Percentiles rank a stretch among this genome's conserved stretches.
phyloP scores from a whole-genome alignment of 148 eudicot species.

The Agrostemma githago region DNA sequence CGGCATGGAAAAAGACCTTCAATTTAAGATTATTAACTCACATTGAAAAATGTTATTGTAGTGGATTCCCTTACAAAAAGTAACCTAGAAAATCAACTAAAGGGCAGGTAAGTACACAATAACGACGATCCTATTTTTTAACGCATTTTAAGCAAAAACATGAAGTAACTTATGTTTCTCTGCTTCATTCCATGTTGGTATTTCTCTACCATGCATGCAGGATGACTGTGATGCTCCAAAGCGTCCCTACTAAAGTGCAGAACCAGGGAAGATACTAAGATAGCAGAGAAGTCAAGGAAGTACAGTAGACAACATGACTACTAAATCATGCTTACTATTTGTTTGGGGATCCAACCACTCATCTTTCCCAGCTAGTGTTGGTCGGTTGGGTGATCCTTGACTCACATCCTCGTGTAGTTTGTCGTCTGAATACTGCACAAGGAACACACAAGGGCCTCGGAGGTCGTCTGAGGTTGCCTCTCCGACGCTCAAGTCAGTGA shows the following conservation, averaged over 20 bases:
- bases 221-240: not conserved
- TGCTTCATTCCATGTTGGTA: slow-evolving; percentile 18
- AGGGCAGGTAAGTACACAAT: slow-evolving; percentile 1
- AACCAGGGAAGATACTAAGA: not conserved
- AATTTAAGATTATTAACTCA: not conserved
- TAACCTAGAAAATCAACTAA: not conserved
- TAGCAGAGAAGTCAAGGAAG: not conserved
- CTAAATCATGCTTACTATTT: slow-evolving; percentile 16
- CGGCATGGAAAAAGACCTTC: too few species aligned
- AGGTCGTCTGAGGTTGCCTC: too few species aligned
- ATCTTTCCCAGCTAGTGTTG: too few species aligned
- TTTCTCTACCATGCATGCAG: slow-evolving; percentile 17
- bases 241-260: not conserved
- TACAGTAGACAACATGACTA: slow-evolving; percentile 5
- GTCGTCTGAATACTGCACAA: too few species aligned
- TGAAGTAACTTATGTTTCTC: slow-evolving; percentile 3
- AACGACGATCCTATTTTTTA: slow-evolving; percentile 4
- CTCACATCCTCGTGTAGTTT: too few species aligned
- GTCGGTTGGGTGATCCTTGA: too few species aligned
- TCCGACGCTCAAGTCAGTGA: too few species aligned
- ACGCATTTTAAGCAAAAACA: slow-evolving; percentile 11
- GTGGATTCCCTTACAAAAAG: not conserved
- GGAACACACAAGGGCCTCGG: too few species aligned
- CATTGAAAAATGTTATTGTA: not conserved
- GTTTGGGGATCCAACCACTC: too few species aligned